Conservation (phyloP, 192 early-diverging fungal species). For the Coemansia sp. region DNA sequence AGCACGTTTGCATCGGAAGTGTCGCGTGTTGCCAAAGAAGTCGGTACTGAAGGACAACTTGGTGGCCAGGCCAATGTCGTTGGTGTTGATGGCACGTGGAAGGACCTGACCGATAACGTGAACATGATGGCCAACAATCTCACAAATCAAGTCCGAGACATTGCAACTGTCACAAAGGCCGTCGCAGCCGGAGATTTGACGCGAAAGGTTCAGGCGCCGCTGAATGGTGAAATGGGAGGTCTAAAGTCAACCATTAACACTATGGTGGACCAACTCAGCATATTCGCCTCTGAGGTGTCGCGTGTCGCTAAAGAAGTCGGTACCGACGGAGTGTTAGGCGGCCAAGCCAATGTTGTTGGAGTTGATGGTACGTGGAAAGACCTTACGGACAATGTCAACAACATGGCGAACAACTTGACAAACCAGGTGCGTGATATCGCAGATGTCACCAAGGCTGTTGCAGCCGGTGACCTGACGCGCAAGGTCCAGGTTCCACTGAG, state of each 20-base stretch:
- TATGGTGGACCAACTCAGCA: slow-evolving; percentile 57
- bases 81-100: slow-evolving; percentile 21
- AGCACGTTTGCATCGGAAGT: slow-evolving; percentile 59
- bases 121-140: slow-evolving; percentile 61
- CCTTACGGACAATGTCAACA: slow-evolving; percentile 56
- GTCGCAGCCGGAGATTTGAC: slow-evolving; percentile 63
- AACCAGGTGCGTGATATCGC: slow-evolving; percentile 68
- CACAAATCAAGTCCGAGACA: slow-evolving; percentile 61
- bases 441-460: slow-evolving; percentile 58
- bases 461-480: slow-evolving; percentile 57
- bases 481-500: slow-evolving; percentile 41
- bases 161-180: slow-evolving; percentile 59
- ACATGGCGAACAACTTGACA: slow-evolving; percentile 61
- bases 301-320: slow-evolving; percentile 71
- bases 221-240: slow-evolving; percentile 64
- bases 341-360: slow-evolving; percentile 9
- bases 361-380: slow-evolving; percentile 28
- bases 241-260: slow-evolving; percentile 61
- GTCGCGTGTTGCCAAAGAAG: slow-evolving; percentile 66
- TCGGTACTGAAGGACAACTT: slow-evolving; percentile 60
- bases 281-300: slow-evolving; percentile 61
- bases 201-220: slow-evolving; percentile 54
- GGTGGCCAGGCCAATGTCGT: slow-evolving; percentile 17
- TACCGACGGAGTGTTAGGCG: slow-evolving; percentile 53
- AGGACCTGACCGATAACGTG: slow-evolving; percentile 48